Evolutionary conservation across 2,329 filamentous ascomycete genomes (phyloP), one percentile per base, ranked within the genome.

Genomic region (Fusarium brachygibbosum): DNA sequence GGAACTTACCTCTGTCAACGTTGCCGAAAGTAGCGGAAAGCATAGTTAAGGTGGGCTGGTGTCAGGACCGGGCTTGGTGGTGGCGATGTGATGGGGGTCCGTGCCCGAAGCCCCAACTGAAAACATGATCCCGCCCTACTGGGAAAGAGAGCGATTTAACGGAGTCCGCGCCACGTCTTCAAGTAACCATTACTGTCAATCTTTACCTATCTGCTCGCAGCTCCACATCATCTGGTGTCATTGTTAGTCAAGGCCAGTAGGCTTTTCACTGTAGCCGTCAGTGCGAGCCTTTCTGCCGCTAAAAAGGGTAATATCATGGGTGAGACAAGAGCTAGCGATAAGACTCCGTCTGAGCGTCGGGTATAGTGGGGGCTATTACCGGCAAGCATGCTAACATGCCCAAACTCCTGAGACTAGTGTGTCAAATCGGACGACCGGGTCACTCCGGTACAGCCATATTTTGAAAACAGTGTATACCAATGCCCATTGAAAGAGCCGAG

Each of bases 51-150:
- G 34, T 35, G 34, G 16, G 16, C 34, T 35, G 14, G 34, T 35
- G 34, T 48, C 28, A 32, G 14, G 29, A 21, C 44, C 29, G 44
- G 44, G 44, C 29, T 48, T 48, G n/a, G 44, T 48, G 44, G 29
- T 23, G n/a, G 28, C 29, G 28, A 34, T 28, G 29, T 48, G 44
- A 48, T 48, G 29, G 25, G 44, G 23, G 23, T 48, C 44, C 44
- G 44, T 48, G 44, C 28, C 16, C 44, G 29, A 48, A 48, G 44
- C 44, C 29, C 44, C 44, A 48, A 48, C 48, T 38, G 16, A 28
- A 38, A 50, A 50, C 17, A 29, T 10, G 35, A 28, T 23, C 17
- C 16, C 16, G 23, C 37, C 17, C 46, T 16, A 17, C 37, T 34
- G 49, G 23, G 31, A 10, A 29, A 17, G 49, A 35, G 16, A 19